Evolutionary conservation across 2,329 filamentous ascomycete genomes (phyloP), one percentile per base, ranked within the genome.

Genomic region (Beauveria brongniartii): DNA sequence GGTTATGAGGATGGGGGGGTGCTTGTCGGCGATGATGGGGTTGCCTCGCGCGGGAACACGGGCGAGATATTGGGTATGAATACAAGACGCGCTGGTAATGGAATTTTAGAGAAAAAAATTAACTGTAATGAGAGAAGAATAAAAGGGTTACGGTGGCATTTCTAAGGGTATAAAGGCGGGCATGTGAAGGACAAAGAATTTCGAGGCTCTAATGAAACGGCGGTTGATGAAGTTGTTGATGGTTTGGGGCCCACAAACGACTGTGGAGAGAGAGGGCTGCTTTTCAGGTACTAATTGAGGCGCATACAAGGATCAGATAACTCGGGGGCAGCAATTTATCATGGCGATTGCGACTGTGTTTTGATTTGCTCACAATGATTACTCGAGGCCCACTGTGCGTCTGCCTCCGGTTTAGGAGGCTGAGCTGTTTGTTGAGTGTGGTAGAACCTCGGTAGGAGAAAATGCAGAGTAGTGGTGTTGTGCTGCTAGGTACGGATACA

Each of bases 381-480:
- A 3, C 12, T 52, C 22, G 28, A 22, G 30, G 28, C 30, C 50
- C 50, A 26, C 50, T 50, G 30, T 16, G 34, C 34, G 34, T 37
- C 34, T 37, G 34, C 34, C 34, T 37, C 34, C 34, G 34, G 12
- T 16, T 14, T 5, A 34, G 30, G 30, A 34, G 30, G 30, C 10
- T 34, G 34, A 37, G 34, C 34, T 34, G 12, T 37, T 37, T 37
- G 34, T 16, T 16, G 37, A 7, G 14, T 37, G 46, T 58, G 54
- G 54, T 18, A 61, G 54, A 61, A 53, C 59, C 59, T 65, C 68
- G 37, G 70, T 37, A 5, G 12, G 34, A 37, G 34, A 37, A 14
- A 6, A 37, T 37, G 12, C 12, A 34, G 10, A 12, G 34, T 37
- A 14, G 34, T 37, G 34, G 34, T 37, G 12, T 5, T 37, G 34